phyloP scores from a whole-genome alignment of 345 rosid genomes.

The Excoecaria cochinchinensis region DNA sequence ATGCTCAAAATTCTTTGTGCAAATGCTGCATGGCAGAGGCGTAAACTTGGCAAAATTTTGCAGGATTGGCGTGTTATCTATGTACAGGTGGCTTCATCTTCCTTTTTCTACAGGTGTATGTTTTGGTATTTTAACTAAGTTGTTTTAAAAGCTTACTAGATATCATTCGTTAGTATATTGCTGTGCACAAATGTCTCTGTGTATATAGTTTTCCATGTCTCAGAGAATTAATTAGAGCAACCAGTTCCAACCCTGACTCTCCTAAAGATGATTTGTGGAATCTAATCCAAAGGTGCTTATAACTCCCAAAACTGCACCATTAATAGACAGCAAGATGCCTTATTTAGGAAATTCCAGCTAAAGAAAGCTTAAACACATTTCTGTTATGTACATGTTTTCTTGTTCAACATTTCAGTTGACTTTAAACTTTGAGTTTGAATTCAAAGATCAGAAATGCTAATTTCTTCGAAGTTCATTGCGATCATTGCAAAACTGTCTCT shows the following conservation, averaged over 20 bases:
- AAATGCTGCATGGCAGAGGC: conserved; percentile 98
- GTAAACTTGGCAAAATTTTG: conserved; percentile 92
- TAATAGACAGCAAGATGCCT: background rate
- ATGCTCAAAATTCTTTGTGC: conserved; percentile 90
- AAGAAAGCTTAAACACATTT: background rate
- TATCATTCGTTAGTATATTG: background rate
- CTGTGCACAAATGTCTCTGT: background rate
- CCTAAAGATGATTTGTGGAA: background rate
- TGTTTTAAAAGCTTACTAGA: background rate
- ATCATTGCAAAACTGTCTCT: background rate
- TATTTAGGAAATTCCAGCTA: background rate
- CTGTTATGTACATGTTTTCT: background rate
- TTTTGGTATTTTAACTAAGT: background rate
- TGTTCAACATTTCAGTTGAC: background rate
- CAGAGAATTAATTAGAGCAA: conserved; percentile 6
- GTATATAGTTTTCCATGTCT: background rate
- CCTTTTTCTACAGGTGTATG: background rate
- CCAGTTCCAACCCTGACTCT: background rate
- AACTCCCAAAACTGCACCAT: background rate
- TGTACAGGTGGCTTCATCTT: conserved; percentile 58
- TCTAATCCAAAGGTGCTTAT: background rate
- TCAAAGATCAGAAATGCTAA: background rate
- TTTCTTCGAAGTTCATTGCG: background rate
- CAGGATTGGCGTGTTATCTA: conserved; percentile 91
- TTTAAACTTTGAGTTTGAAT: background rate